Percentiles rank a stretch among this genome's conserved stretches.
phyloP scores from a whole-genome alignment of 805 yeast species.

The Yamadazyma nakazawae region DNA sequence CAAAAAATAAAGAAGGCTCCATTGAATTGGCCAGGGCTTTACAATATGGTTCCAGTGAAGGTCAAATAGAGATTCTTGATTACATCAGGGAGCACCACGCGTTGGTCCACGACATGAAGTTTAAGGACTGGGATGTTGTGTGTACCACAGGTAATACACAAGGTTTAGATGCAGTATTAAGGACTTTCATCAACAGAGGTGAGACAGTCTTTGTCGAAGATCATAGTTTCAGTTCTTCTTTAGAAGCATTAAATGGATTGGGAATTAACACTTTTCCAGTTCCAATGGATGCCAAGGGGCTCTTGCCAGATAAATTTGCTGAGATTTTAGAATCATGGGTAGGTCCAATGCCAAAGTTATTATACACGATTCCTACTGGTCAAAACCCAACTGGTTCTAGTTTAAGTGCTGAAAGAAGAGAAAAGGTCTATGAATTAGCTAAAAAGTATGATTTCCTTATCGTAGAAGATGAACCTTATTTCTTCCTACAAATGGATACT shows the following conservation, averaged over 20 bases:
- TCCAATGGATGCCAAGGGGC: conserved; percentile 75
- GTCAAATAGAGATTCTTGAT: conserved; percentile 65
- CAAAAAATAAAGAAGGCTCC: conserved; percentile 33
- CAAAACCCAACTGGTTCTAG: conserved; percentile 98
- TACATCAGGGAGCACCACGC: conserved; percentile 78
- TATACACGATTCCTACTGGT: conserved; percentile 93
- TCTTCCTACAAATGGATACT: conserved; percentile 88
- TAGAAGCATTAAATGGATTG: conserved; percentile 75
- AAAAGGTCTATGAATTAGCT: conserved; percentile 70
- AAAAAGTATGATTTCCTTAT: conserved; percentile 82
- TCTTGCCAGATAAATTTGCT: conserved; percentile 69
- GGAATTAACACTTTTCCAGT: conserved; percentile 70
- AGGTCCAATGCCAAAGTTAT: conserved; percentile 72
- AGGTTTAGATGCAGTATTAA: conserved; percentile 77
- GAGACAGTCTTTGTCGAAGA: conserved; percentile 85
- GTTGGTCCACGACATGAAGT: conserved; percentile 42
- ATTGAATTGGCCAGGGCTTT: conserved; percentile 80
- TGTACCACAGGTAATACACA: conserved; percentile 86
- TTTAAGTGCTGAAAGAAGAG: conserved; percentile 72
- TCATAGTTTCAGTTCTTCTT: conserved; percentile 77
- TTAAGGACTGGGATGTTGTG: conserved; percentile 65
- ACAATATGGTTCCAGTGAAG: conserved; percentile 87
- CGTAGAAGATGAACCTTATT: conserved; percentile 96
- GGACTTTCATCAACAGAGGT: conserved; percentile 74
- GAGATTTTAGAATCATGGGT: conserved; percentile 66